Evolutionary conservation across 305 asterid genomes (phyloP).

Genomic region (Solanum aculeatissimum): DNA sequence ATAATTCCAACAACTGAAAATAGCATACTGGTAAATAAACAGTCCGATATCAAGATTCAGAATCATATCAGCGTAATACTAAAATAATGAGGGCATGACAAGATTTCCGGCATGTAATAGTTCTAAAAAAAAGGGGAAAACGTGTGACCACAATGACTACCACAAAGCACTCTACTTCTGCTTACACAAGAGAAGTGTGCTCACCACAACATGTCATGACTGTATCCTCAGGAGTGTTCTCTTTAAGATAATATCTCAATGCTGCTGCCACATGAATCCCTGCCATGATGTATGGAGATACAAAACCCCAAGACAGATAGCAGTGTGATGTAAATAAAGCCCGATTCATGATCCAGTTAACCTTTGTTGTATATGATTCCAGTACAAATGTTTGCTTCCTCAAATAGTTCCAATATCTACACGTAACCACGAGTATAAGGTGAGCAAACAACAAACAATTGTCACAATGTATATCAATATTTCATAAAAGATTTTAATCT

Average conservation of each 20-base stretch:
- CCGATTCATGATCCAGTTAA: constrained; percentile 94
- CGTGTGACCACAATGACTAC: not conserved
- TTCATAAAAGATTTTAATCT: not conserved
- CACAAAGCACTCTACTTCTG: not conserved
- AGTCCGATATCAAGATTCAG: not conserved
- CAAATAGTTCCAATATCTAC: constrained; percentile 96
- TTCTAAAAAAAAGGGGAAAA: not conserved
- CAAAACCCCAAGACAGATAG: constrained; percentile 97
- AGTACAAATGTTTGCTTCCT: constrained; percentile 97
- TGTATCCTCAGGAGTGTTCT: constrained; percentile 43
- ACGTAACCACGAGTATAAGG: constrained; percentile 2
- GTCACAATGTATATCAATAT: not conserved
- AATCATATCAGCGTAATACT: not conserved
- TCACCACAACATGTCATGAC: constrained; percentile 55
- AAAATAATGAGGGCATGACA: not conserved
- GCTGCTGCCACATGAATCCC: constrained; percentile 72
- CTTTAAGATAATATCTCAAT: constrained; percentile 45
- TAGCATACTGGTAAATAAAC: not conserved
- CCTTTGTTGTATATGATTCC: constrained; percentile 77
- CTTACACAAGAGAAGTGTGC: constrained; percentile 4
- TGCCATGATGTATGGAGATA: constrained; percentile 67
- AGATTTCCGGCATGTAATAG: not conserved
- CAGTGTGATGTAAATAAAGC: constrained; percentile 81
- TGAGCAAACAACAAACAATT: not conserved
- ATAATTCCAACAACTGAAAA: not conserved